Percentiles rank a stretch among this genome's conserved stretches.
Evolutionary conservation across 768 basidiomycete species (phyloP).

Genomic region (Terana coerulea): DNA sequence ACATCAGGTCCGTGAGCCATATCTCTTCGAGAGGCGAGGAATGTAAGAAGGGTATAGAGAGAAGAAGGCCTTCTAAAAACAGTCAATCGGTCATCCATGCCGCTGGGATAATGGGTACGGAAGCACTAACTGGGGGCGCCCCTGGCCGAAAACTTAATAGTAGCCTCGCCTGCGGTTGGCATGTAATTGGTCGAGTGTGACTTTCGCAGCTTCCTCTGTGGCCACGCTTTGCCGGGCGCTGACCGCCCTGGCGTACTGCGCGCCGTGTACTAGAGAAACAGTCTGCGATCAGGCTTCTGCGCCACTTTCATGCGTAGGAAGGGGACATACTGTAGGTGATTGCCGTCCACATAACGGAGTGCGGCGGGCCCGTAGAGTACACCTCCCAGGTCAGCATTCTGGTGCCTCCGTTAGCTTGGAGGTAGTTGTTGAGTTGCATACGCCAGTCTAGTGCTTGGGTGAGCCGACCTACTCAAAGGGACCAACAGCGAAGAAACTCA

Average conservation of each 20-base stretch:
- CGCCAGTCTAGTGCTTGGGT: conserved; percentile 23
- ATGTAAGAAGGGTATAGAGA: too few species aligned
- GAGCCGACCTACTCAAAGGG: neutral
- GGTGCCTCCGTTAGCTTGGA: conserved; percentile 24
- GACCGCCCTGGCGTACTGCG: conserved; percentile 21
- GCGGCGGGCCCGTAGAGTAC: conserved; percentile 20
- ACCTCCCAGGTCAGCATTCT: conserved; percentile 23
- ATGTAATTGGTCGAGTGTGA: conserved; percentile 19
- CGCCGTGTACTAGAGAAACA: conserved; percentile 19
- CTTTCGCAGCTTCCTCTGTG: conserved; percentile 26
- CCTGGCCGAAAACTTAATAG: neutral
- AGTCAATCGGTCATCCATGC: too few species aligned
- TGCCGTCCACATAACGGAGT: conserved; percentile 26
- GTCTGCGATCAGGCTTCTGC: neutral
- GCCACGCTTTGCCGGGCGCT: conserved; percentile 19
- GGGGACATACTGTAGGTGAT: conserved; percentile 22
- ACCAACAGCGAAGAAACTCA: conserved; percentile 6
- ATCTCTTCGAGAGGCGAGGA: too few species aligned
- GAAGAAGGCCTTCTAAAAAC: too few species aligned
- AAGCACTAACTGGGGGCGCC: neutral
- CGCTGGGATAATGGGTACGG: too few species aligned
- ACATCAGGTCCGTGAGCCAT: too few species aligned
- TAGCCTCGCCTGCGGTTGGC: conserved; percentile 20
- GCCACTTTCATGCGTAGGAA: neutral
- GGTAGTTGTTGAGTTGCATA: conserved; percentile 30